phyloP scores from a whole-genome alignment of 352 stramenopile genomes.

The Phytophthora sp. region DNA sequence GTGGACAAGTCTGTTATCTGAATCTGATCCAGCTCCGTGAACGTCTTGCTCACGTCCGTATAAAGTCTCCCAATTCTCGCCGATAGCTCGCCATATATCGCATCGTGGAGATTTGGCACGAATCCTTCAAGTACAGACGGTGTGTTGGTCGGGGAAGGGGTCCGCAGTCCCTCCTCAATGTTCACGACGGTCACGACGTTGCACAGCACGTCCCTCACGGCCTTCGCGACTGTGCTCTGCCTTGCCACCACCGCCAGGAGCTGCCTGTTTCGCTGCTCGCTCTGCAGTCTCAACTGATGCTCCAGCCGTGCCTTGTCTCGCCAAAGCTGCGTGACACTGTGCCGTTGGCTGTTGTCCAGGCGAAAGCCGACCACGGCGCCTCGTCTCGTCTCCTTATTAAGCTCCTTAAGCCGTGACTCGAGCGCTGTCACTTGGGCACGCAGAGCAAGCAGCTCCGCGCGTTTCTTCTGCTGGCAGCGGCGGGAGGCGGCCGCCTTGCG shows the following conservation, averaged over 20 bases:
- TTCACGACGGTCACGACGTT: constrained; percentile 24
- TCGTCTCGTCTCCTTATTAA: constrained; percentile 7
- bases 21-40: not conserved
- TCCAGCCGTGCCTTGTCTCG: constrained; percentile 16
- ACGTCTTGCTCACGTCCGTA: constrained; percentile 6
- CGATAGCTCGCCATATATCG: constrained; percentile 28
- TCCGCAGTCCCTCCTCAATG: constrained; percentile 29
- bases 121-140: constrained; percentile 15
- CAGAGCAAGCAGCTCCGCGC: constrained; percentile 25
- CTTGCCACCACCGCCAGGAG: constrained; percentile 16
- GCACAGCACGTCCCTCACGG: constrained; percentile 14
- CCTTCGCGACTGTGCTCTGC: constrained; percentile 20
- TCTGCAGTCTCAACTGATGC: constrained; percentile 17
- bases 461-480: constrained; percentile 38
- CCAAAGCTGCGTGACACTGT: constrained; percentile 14
- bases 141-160: constrained; percentile 11
- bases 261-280: constrained; percentile 18
- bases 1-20: constrained; percentile 2
- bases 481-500: constrained; percentile 32
- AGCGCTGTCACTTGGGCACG: constrained; percentile 23
- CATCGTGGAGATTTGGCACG: constrained; percentile 26
- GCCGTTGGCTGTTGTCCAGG: constrained; percentile 20
- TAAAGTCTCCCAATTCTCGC: constrained; percentile 14
- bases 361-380: not conserved
- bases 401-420: constrained; percentile 13